A percentile compares a stretch with the other conserved stretches of the same genome.
Conservation (phyloP, 805 yeast species). For the Yamadazyma takamatsuzukensis region DNA sequence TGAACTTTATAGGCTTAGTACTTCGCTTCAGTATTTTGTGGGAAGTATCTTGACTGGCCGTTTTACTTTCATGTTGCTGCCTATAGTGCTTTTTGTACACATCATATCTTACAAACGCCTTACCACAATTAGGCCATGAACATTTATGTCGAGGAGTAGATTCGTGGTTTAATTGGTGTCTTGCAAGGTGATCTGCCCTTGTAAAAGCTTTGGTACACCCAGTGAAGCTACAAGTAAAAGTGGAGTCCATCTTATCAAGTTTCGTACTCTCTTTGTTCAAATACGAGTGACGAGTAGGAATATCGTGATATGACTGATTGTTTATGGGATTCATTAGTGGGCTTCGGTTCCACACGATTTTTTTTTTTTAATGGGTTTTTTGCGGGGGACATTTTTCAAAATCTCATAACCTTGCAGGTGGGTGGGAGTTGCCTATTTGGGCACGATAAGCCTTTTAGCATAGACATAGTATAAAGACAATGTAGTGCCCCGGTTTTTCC, state of each 20-base stretch:
- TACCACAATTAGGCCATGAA: slow-evolving; percentile 12
- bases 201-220: slow-evolving; percentile 9
- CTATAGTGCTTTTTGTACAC: slow-evolving; percentile 12
- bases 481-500: background rate
- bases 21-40: background rate
- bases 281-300: no score
- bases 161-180: slow-evolving; percentile 12
- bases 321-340: no score
- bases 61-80: slow-evolving; percentile 8
- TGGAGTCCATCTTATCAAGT: no score
- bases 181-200: slow-evolving; percentile 11
- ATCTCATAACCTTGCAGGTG: slow-evolving; percentile 2
- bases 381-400: slow-evolving; percentile 1
- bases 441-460: no score
- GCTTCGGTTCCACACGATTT: no score
- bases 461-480: no score
- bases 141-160: slow-evolving; percentile 4
- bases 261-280: no score
- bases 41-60: background rate
- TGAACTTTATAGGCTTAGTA: slow-evolving; percentile 6
- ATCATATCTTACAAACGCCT: slow-evolving; percentile 11
- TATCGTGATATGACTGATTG: no score
- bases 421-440: slow-evolving; percentile 5
- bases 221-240: slow-evolving; percentile 3
- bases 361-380: no score